Evolutionary conservation across 1,139 yeast genomes (phyloP), one percentile per base, ranked within the genome.

Genomic region (Blastobotrys aristatus): DNA sequence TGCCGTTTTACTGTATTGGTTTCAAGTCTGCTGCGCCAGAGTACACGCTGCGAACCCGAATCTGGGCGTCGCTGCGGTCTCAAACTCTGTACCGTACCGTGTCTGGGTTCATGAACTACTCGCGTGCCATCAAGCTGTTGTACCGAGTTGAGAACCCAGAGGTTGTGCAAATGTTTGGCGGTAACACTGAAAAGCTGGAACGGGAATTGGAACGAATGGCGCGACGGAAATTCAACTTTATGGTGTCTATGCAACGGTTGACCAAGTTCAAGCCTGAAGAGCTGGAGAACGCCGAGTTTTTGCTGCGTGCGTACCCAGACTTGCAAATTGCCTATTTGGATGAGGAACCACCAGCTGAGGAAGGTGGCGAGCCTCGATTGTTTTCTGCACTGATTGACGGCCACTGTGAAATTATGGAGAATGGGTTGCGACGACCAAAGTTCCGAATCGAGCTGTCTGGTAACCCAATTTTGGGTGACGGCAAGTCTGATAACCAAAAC

Each of bases 21-120:
- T 92, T 92, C 85, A 92, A 92, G 73, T 85, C 96, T 64, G 97
- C 98, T 69, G 97, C 98, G 57, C 98, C 98, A 48, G 98, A 92
- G 72, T 92, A 92, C 71, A 92, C 97, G 55, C 76, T 92, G 67
- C 86, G 98, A 76, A 92, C 98, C 11, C 83, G 98, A 77, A 92
- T 92, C 63, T 92, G 98, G 98, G 98, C 98, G 45, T 92, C 98
- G 43, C 80, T 92, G 66, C 86, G 97, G 72, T 92, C 97, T 46
- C 98, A 92, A 76, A 92, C 98, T 45, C 76, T 92, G 70, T 92
- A 92, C 76, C 88, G 98, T 76, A 92, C 98, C 57, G 96, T 92
- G 51, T 89, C 97, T 56, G 98, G 98, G 68, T 92, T 92, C 76
- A 92, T 92, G 98, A 92, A 92, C 73, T 92, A 92, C 68, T 94